Conservation (phyloP, 2,329 filamentous ascomycete genomes). For the Colletotrichum higginsianum region DNA sequence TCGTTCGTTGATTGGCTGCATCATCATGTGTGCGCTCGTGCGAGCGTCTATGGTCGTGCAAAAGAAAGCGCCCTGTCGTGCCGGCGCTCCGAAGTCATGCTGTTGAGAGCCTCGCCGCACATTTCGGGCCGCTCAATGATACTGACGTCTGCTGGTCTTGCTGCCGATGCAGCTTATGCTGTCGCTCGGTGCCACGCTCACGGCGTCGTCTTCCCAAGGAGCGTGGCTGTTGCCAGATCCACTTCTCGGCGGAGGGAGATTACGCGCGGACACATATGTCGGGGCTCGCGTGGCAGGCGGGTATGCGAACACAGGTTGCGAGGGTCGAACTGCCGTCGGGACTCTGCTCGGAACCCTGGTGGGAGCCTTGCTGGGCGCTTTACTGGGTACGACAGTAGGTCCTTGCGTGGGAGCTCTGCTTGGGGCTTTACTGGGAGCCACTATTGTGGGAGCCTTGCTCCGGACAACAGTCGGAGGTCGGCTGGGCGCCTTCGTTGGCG, state of each 20-base stretch:
- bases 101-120: not conserved
- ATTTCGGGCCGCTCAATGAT: slow-evolving; percentile 46
- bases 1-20: slow-evolving; percentile 3
- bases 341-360: slow-evolving; percentile 13
- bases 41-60: not conserved
- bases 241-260: slow-evolving; percentile 59
- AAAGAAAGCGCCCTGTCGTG: not conserved
- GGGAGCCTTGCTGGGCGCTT: slow-evolving; percentile 22
- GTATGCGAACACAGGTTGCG: slow-evolving; percentile 36
- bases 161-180: slow-evolving; percentile 74
- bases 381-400: slow-evolving; percentile 19
- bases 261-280: slow-evolving; percentile 50
- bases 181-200: slow-evolving; percentile 71
- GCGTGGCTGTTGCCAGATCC: slow-evolving; percentile 58
- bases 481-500: slow-evolving; percentile 35
- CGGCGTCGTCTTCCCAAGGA: slow-evolving; percentile 63
- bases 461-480: slow-evolving; percentile 27
- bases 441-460: slow-evolving; percentile 25
- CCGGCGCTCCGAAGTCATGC: not conserved
- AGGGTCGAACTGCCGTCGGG: slow-evolving; percentile 24
- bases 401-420: slow-evolving; percentile 35
- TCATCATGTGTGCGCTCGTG: not conserved
- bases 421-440: slow-evolving; percentile 26
- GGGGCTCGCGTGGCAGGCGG: slow-evolving; percentile 44
- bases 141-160: slow-evolving; percentile 50